These are phyloP conservation scores for Gaeumannomyces tritici DNA, from an alignment of 2,329 filamentous ascomycete species.

Conservation along the genomic window DNA sequence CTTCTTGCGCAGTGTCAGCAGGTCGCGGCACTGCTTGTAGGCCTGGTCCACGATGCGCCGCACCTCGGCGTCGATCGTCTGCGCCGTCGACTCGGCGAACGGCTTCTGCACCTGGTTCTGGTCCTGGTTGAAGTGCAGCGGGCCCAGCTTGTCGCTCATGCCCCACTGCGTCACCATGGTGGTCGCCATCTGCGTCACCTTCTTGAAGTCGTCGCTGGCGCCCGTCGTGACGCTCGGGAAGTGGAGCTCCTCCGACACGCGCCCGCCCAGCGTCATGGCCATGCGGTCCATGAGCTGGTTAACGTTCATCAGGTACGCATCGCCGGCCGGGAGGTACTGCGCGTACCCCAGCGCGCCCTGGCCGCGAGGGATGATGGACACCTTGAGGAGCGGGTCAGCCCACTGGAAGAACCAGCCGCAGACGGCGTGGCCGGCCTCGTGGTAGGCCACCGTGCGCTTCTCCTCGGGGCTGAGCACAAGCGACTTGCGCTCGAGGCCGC, in stretches of 20 bases:
- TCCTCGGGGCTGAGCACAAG: slow-evolving; percentile 87
- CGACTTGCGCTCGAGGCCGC: slow-evolving; percentile 94
- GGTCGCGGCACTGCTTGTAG: slow-evolving; percentile 79
- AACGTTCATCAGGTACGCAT: slow-evolving; percentile 92
- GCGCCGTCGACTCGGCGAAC: slow-evolving; percentile 88
- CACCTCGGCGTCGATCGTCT: slow-evolving; percentile 86
- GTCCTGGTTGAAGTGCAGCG: slow-evolving; percentile 74
- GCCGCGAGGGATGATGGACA: slow-evolving; percentile 95
- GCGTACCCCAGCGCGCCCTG: slow-evolving; percentile 91
- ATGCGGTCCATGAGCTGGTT: slow-evolving; percentile 98
- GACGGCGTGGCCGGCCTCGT: slow-evolving; percentile 91
- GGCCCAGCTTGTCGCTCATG: slow-evolving; percentile 91
- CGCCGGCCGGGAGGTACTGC: slow-evolving; percentile 85
- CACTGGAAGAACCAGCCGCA: slow-evolving; percentile 97
- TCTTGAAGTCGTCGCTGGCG: slow-evolving; percentile 95
- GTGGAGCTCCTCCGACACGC: slow-evolving; percentile 91
- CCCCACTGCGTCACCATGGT: slow-evolving; percentile 99
- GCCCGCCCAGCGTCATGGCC: slow-evolving; percentile 97
- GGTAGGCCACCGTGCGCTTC: slow-evolving; percentile 54
- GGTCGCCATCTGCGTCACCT: slow-evolving; percentile 91
- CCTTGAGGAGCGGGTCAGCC: slow-evolving; percentile 95
- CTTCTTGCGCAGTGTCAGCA: slow-evolving; percentile 76
- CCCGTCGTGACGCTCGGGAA: slow-evolving; percentile 95
- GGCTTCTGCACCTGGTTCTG: slow-evolving; percentile 83
- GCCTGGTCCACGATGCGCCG: slow-evolving; percentile 85